Conservation (phyloP, 2,329 filamentous ascomycete genomes). For the Cladosporium sp. region DNA sequence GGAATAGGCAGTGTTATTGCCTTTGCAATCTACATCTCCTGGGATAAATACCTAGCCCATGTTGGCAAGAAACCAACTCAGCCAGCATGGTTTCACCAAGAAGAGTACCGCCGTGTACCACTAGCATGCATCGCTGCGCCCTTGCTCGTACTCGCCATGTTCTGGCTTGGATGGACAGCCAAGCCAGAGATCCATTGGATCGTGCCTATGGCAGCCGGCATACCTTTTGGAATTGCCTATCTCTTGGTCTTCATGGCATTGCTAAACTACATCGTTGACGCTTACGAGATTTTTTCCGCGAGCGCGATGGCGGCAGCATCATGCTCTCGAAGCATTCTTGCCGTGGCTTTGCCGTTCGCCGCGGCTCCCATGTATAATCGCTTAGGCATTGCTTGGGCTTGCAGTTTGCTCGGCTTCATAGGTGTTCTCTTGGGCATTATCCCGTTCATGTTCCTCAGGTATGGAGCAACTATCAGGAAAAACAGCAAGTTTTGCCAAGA, state of each 20-base stretch:
- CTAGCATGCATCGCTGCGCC: slow-evolving; percentile 67
- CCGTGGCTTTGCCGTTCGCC: slow-evolving; percentile 52
- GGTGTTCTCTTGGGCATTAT: slow-evolving; percentile 49
- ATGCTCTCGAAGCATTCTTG: slow-evolving; percentile 73
- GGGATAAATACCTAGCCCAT: slow-evolving; percentile 55
- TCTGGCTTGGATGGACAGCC: slow-evolving; percentile 42
- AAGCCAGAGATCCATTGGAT: slow-evolving; percentile 37
- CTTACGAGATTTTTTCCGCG: slow-evolving; percentile 70
- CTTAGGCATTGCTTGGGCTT: slow-evolving; percentile 66
- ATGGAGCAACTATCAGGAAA: slow-evolving; percentile 50
- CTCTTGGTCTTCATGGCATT: slow-evolving; percentile 47
- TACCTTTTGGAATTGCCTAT: slow-evolving; percentile 43
- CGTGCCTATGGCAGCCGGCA: slow-evolving; percentile 36
- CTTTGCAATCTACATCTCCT: slow-evolving; percentile 54
- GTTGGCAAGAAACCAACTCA: slow-evolving; percentile 39
- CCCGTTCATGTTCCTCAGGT: slow-evolving; percentile 55
- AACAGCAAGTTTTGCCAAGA: slow-evolving; percentile 60
- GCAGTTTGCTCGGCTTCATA: slow-evolving; percentile 46
- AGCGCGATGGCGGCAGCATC: slow-evolving; percentile 78
- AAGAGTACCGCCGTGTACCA: slow-evolving; percentile 66
- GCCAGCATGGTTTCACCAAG: slow-evolving; percentile 55
- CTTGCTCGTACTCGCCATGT: slow-evolving; percentile 25
- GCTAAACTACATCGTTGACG: slow-evolving; percentile 59
- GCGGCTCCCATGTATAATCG: slow-evolving; percentile 57
- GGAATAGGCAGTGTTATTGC: slow-evolving; percentile 58